Percentiles rank a stretch among this genome's conserved stretches.
phyloP scores from a whole-genome alignment of 148 eudicot genomes.

The Gaultheria prostrata region DNA sequence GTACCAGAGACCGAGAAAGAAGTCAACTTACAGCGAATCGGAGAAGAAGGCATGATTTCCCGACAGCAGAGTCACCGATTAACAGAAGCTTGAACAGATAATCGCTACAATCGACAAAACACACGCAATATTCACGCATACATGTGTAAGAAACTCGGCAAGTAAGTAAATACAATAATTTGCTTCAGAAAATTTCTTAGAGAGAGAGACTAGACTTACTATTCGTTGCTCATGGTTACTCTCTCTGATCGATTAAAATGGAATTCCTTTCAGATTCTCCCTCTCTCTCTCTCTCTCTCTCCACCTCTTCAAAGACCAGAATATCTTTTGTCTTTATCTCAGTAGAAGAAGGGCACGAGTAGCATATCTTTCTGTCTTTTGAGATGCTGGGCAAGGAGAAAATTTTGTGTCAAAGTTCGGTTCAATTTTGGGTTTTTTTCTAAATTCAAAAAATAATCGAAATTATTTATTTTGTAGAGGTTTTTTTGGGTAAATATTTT shows the following conservation, averaged over 20 bases:
- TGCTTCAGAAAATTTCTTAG: not conserved
- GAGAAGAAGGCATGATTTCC: constrained; percentile 81
- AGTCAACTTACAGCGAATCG: constrained; percentile 63
- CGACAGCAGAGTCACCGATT: constrained; percentile 83
- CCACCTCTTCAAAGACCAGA: too few species aligned
- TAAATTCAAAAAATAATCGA: too few species aligned
- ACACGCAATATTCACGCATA: not conserved
- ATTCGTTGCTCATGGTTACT: constrained; percentile 47
- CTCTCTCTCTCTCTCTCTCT: not conserved
- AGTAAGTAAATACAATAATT: not conserved
- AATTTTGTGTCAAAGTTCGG: too few species aligned
- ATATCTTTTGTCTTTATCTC: too few species aligned
- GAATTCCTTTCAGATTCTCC: not conserved
- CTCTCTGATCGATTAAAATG: constrained; percentile 1
- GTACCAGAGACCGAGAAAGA: not conserved
- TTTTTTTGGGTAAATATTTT: too few species aligned
- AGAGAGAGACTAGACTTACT: constrained; percentile 26
- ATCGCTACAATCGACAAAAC: constrained; percentile 42
- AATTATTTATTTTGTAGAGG: too few species aligned
- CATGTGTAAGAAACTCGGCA: not conserved
- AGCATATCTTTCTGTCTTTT: too few species aligned
- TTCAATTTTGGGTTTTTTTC: too few species aligned
- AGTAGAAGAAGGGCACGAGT: too few species aligned
- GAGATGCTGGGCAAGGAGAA: too few species aligned
- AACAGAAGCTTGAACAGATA: constrained; percentile 72